phyloP scores from a whole-genome alignment of 495 filamentous ascomycete genomes.

The Aspergillus bertholletiae region DNA sequence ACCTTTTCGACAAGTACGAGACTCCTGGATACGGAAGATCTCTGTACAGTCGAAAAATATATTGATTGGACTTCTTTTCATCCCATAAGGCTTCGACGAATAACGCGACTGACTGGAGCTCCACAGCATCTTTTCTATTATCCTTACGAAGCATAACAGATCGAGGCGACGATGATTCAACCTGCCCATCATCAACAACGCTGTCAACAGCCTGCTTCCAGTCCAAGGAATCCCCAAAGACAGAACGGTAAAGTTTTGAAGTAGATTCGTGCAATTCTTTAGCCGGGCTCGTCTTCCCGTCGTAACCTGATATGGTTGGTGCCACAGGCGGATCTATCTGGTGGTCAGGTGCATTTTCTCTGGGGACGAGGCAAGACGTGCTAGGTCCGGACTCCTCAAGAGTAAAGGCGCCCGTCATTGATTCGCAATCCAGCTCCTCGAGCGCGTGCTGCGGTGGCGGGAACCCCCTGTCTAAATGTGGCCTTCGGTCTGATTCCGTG shows the following conservation, averaged over 20 bases:
- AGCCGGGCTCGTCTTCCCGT: slow-evolving; percentile 7
- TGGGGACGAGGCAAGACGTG: neutral
- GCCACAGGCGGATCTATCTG: neutral
- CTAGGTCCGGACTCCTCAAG: neutral
- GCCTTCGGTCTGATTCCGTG: neutral
- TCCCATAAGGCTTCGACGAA: slow-evolving; percentile 42
- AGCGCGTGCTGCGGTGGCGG: neutral
- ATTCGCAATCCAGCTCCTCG: neutral
- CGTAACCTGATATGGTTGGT: slow-evolving; percentile 6
- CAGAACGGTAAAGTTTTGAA: slow-evolving; percentile 15
- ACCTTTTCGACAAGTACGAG: slow-evolving; percentile 53
- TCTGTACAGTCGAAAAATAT: slow-evolving; percentile 59
- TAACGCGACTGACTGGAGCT: slow-evolving; percentile 31
- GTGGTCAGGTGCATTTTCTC: neutral
- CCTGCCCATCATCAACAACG: slow-evolving; percentile 34
- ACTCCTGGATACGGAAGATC: slow-evolving; percentile 62
- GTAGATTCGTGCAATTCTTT: slow-evolving; percentile 9
- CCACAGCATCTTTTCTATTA: slow-evolving; percentile 13
- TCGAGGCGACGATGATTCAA: neutral
- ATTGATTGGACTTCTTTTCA: slow-evolving; percentile 44
- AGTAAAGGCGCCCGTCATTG: neutral
- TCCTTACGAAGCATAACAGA: slow-evolving; percentile 28
- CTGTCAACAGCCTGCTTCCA: slow-evolving; percentile 58
- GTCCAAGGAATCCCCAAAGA: slow-evolving; percentile 12
- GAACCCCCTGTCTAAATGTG: neutral